Evolutionary conservation across 441 rosid genomes (phyloP).

Genomic region (Melastoma candidum): DNA sequence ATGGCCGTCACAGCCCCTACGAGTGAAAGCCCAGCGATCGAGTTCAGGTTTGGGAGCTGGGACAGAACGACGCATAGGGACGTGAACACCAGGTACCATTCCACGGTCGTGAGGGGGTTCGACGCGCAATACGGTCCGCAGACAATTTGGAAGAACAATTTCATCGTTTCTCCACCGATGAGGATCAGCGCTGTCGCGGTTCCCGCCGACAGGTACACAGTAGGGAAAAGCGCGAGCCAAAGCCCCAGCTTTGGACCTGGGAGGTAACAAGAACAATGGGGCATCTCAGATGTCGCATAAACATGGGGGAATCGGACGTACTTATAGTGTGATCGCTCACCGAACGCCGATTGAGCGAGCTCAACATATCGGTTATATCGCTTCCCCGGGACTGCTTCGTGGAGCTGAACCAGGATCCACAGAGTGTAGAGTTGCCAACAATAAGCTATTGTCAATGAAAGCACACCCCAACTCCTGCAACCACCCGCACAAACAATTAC

Average conservation of each 20-base stretch:
- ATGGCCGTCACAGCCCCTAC: slow-evolving; percentile 92
- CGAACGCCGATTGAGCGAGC: slow-evolving; percentile 94
- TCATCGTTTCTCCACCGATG: slow-evolving; percentile 92
- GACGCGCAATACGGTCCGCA: slow-evolving; percentile 83
- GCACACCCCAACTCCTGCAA: slow-evolving; percentile 90
- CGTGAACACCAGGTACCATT: slow-evolving; percentile 95
- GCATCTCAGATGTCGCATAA: not conserved
- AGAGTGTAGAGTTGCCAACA: slow-evolving; percentile 91
- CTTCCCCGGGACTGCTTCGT: slow-evolving; percentile 92
- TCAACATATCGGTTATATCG: slow-evolving; percentile 90
- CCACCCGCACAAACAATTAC: not conserved
- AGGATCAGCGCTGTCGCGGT: slow-evolving; percentile 86
- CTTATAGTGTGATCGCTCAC: slow-evolving; percentile 27
- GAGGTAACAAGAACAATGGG: not conserved
- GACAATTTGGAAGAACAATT: slow-evolving; percentile 82
- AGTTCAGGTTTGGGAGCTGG: slow-evolving; percentile 95
- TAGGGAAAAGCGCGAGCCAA: slow-evolving; percentile 92
- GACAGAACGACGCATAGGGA: slow-evolving; percentile 83
- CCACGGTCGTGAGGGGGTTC: slow-evolving; percentile 83
- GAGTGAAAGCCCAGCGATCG: slow-evolving; percentile 88
- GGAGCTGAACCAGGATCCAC: slow-evolving; percentile 86
- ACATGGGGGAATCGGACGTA: not conserved
- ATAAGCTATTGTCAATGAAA: slow-evolving; percentile 78
- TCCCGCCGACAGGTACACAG: slow-evolving; percentile 90
- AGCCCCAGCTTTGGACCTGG: slow-evolving; percentile 77